phyloP scores from a whole-genome alignment of 345 rosid genomes.

The Acer negundo region DNA sequence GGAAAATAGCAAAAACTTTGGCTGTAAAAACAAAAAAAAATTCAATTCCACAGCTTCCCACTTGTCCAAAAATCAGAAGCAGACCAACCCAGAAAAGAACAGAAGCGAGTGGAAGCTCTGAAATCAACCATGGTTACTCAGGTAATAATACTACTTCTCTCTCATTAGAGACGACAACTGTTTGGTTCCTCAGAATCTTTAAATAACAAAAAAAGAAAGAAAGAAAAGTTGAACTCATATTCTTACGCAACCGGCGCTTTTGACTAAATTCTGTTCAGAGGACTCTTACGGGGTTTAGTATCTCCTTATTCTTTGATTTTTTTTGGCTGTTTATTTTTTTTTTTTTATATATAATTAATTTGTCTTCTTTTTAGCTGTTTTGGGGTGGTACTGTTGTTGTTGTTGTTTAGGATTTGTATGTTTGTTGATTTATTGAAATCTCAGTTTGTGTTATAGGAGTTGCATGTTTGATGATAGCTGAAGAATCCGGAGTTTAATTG shows the following conservation, averaged over 20 bases:
- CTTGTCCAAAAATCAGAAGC: neutral
- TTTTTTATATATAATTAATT: neutral
- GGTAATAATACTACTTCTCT: neutral
- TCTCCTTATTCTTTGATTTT: neutral
- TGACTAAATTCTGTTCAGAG: neutral
- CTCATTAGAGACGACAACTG: neutral
- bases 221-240: neutral
- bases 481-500: neutral
- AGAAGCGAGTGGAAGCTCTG: neutral
- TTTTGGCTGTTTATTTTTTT: neutral
- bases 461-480: neutral
- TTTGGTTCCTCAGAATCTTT: constrained; percentile 7
- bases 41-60: neutral
- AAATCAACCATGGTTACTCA: neutral
- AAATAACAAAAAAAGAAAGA: neutral
- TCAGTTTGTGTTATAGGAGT: neutral
- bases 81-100: neutral
- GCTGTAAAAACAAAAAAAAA: no score
- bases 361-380: neutral
- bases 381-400: neutral
- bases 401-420: constrained; percentile 1
- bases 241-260: neutral
- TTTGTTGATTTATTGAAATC: no score
- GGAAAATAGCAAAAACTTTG: no score
- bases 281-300: no score